These are phyloP conservation scores for Plasmopara viticola DNA, from an alignment of 352 stramenopile species.

Conservation along the genomic window DNA sequence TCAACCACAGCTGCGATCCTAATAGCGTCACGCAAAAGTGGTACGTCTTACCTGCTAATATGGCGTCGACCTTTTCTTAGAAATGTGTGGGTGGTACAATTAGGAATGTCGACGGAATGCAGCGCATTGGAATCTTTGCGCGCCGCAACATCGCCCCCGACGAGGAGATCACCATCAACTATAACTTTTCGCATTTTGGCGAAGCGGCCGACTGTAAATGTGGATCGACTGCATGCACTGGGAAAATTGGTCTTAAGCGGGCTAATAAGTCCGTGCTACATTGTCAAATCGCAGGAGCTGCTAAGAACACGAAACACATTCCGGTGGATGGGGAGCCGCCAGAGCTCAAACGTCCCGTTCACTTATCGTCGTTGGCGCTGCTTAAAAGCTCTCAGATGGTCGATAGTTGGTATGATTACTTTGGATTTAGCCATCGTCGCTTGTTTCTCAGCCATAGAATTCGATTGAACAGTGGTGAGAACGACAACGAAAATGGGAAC, in stretches of 20 bases:
- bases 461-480: conserved; percentile 1
- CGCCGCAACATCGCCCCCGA: conserved; percentile 41
- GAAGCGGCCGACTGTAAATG: conserved; percentile 74
- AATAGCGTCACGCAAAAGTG: conserved; percentile 94
- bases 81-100: no score
- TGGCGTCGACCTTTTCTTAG: no score
- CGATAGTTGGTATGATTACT: conserved; percentile 52
- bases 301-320: conserved; percentile 25
- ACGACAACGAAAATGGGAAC: conserved; percentile 7
- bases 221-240: conserved; percentile 60
- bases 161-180: conserved; percentile 83
- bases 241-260: conserved; percentile 71
- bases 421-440: conserved; percentile 55
- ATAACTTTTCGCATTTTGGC: conserved; percentile 82
- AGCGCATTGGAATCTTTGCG: conserved; percentile 77
- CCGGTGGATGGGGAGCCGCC: conserved; percentile 23
- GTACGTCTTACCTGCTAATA: conserved; percentile 13
- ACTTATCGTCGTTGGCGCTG: conserved; percentile 63
- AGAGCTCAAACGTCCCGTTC: conserved; percentile 59
- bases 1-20: conserved; percentile 94
- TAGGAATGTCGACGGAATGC: conserved; percentile 65
- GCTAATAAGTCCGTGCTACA: conserved; percentile 31
- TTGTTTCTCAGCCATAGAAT: conserved; percentile 55
- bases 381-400: conserved; percentile 72
- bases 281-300: conserved; percentile 10